Evolutionary conservation across 495 filamentous ascomycete genomes (phyloP), one percentile per base, ranked within the genome.

Genomic region (Hypoxylon crocopeplum): DNA sequence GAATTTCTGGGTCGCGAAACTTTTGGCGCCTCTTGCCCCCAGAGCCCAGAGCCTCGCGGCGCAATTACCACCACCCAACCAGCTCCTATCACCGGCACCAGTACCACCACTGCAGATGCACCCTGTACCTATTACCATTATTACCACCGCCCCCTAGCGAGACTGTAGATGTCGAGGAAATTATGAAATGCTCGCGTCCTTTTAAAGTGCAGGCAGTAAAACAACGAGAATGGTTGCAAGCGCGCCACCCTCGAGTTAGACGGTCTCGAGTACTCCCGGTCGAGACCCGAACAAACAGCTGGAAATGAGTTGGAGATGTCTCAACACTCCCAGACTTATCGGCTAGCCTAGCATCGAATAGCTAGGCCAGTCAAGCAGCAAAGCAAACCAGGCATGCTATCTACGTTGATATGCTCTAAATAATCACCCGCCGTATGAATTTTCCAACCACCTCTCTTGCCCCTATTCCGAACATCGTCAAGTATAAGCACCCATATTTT

Each of bases 1-100:
- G 22, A 29, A n/a, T n/a, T 49, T 59, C 49, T 63, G 64, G 59
- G 53, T 67, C 63, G 63, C 63, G 44, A 62, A 52, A 61, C 39
- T 61, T 13, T 58, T 27, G 54, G 52, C 59, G 45, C 49, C 33
- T 46, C 16, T 27, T 27, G 4, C 24, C 8, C 1, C 38, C 24
- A 33, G 33, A 24, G 24, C 47, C 46, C 45, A 12, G 42, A 61
- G 58, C 49, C 58, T 61, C 53, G 50, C 58, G 58, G 45, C 45
- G 41, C 21, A 48, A 55, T n/a, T 36, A 45, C 39, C 22, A 54
- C 29, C 32, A 25, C 20, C 38, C 15, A 38, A 21, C n/a, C n/a
- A n/a, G 11, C 25, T 33, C 36, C 21, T 40, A 44, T 16, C 47
- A 38, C 11, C 29, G 16, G 13, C 16, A 21, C 25, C 27, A 33